Conservation (phyloP, 2,329 filamentous ascomycete genomes). For the Phyllachora maydis region DNA sequence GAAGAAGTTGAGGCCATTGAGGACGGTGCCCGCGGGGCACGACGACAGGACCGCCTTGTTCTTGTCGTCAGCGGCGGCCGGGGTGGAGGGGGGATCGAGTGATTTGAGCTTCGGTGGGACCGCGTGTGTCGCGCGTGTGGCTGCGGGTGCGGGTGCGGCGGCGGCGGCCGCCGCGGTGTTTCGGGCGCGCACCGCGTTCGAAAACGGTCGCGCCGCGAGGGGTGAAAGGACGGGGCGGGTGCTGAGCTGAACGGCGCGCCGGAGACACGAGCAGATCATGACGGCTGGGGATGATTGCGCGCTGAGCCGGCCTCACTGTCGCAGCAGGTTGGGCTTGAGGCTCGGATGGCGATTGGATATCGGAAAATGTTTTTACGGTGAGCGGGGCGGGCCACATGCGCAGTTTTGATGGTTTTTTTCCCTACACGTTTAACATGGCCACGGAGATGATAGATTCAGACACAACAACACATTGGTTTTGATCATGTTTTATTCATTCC, state of each 20-base stretch:
- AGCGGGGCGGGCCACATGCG: slow-evolving; percentile 4
- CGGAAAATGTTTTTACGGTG: slow-evolving; percentile 10
- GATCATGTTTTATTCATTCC: no score
- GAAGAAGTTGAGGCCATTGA: slow-evolving; percentile 58
- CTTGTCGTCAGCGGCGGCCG: slow-evolving; percentile 7
- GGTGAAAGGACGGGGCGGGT: no score
- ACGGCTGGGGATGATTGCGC: no score
- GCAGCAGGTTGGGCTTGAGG: no score
- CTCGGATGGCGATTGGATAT: no score
- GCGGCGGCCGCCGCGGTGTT: slow-evolving; percentile 13
- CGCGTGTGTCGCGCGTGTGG: slow-evolving; percentile 3
- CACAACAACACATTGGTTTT: no score
- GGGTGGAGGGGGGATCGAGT: slow-evolving; percentile 8
- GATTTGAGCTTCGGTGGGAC: slow-evolving; percentile 10
- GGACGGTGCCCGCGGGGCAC: slow-evolving; percentile 45
- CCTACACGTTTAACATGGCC: no score
- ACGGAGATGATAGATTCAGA: no score
- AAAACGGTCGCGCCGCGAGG: slow-evolving; percentile 16
- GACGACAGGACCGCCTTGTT: slow-evolving; percentile 16
- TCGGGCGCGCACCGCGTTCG: slow-evolving; percentile 13
- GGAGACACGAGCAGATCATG: slow-evolving; percentile 29
- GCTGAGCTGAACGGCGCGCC: slow-evolving; percentile 22
- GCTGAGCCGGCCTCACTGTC: no score
- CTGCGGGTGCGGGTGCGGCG: slow-evolving; percentile 4
- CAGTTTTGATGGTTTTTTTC: slow-evolving; percentile 7